A percentile compares a stretch with the other conserved stretches of the same genome.
phyloP scores from a whole-genome alignment of 169 alveolate genomes.

The Plasmodium malariae region DNA sequence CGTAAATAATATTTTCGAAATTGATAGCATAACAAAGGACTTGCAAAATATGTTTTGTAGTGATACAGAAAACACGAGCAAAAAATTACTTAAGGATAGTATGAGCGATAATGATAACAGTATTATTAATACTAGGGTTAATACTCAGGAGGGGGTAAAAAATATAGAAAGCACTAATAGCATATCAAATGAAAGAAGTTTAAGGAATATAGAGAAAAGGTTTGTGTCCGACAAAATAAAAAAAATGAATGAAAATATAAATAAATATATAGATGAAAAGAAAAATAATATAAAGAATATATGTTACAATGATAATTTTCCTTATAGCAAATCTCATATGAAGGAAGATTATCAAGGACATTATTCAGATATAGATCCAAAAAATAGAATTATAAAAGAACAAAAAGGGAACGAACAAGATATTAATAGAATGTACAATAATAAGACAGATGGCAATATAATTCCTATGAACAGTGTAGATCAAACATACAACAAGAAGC shows the following conservation, averaged over 20 bases:
- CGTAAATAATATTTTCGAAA: slow-evolving; percentile 66
- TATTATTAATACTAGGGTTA: background rate
- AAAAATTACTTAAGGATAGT: background rate
- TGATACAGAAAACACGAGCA: background rate
- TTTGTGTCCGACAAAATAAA: slow-evolving; percentile 25
- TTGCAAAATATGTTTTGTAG: slow-evolving; percentile 28
- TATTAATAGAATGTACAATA: no score
- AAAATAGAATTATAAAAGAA: no score
- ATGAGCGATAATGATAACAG: background rate
- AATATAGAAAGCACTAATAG: background rate
- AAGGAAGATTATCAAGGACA: background rate
- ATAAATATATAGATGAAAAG: slow-evolving; percentile 30
- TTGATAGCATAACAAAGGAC: slow-evolving; percentile 46
- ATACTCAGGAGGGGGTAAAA: background rate
- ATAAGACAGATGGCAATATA: no score
- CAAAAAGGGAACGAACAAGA: no score
- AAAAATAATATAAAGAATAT: slow-evolving; percentile 2
- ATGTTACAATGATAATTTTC: background rate
- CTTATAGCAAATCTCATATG: background rate
- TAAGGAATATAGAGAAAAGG: slow-evolving; percentile 23
- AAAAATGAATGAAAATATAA: slow-evolving; percentile 9
- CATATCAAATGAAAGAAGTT: background rate
- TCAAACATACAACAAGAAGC: background rate
- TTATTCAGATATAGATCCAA: no score
- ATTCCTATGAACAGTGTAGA: background rate